These are phyloP conservation scores for Leishmania arabica DNA, from an alignment of 208 protist species.

Conservation along the genomic window DNA sequence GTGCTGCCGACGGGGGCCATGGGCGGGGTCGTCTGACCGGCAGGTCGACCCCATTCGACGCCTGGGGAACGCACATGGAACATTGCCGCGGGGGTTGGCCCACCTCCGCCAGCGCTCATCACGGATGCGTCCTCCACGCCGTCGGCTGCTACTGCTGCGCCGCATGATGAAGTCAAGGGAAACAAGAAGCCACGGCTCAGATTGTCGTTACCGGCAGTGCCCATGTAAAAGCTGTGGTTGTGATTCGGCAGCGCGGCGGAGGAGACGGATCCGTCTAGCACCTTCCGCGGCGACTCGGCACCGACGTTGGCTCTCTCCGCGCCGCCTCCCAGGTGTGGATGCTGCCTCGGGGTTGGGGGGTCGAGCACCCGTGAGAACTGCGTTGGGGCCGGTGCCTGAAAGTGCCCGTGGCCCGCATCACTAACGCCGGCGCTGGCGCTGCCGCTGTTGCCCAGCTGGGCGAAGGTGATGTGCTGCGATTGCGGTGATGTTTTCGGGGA, in stretches of 20 bases:
- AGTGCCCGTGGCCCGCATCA: not conserved
- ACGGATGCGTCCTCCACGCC: not conserved
- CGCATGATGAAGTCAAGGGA: not conserved
- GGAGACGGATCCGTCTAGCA: not conserved
- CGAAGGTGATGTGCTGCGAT: not conserved
- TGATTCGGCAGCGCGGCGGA: constrained; percentile 1
- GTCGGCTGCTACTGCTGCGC: not conserved
- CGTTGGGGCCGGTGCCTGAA: not conserved
- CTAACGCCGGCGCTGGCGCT: not conserved
- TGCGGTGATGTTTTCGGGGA: not conserved
- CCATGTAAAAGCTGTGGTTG: constrained; percentile 36
- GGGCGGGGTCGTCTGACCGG: not conserved
- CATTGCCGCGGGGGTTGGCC: not conserved
- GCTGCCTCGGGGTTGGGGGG: not conserved
- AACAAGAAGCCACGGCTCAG: constrained; percentile 44
- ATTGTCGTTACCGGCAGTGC: constrained; percentile 34
- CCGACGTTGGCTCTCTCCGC: not conserved
- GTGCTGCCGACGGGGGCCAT: not conserved
- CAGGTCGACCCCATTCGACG: not conserved
- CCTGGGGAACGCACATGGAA: not conserved
- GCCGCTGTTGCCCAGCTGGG: not conserved
- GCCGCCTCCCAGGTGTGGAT: not conserved
- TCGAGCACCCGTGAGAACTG: not conserved
- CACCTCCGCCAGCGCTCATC: not conserved
- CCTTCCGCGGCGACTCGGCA: not conserved